Percentiles rank a stretch among this genome's conserved stretches.
These are phyloP conservation scores for Periconia digitata DNA, from an alignment of 2,329 filamentous ascomycete genomes.

Conservation along the genomic window DNA sequence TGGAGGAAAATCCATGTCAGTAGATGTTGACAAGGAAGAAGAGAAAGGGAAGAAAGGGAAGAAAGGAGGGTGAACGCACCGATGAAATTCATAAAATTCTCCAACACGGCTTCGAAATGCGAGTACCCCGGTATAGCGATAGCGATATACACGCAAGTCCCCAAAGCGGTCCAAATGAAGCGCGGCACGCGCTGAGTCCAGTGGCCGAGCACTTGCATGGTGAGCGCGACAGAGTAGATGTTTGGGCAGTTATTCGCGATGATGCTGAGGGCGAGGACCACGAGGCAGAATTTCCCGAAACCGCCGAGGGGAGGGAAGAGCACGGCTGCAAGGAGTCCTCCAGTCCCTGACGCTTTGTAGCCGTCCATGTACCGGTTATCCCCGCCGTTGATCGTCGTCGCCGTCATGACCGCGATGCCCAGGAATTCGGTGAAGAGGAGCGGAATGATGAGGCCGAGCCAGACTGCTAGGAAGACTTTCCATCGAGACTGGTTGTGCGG, in stretches of 20 bases:
- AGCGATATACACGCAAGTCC: constrained; percentile 65
- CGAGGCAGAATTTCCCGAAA: constrained; percentile 73
- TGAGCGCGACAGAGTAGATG: constrained; percentile 67
- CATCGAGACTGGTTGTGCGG: constrained; percentile 60
- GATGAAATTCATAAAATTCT: constrained; percentile 66
- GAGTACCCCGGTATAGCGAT: constrained; percentile 70
- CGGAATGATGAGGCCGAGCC: constrained; percentile 68
- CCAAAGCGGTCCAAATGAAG: constrained; percentile 67
- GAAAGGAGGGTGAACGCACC: constrained; percentile 10
- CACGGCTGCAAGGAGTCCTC: constrained; percentile 67
- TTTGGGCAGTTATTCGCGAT: constrained; percentile 73
- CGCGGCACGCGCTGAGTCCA: constrained; percentile 64
- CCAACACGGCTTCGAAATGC: constrained; percentile 64
- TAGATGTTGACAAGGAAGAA: not conserved
- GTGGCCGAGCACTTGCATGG: constrained; percentile 65
- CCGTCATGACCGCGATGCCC: constrained; percentile 69
- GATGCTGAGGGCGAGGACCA: constrained; percentile 66
- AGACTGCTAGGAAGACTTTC: constrained; percentile 70
- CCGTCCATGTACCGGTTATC: constrained; percentile 58
- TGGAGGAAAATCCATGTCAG: constrained; percentile 27
- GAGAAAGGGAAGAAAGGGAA: not conserved
- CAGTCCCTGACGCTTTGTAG: constrained; percentile 60
- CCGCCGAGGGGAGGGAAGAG: constrained; percentile 63
- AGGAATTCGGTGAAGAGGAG: constrained; percentile 75
- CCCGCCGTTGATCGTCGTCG: constrained; percentile 57